Evolutionary conservation across 148 eudicot genomes (phyloP).

Genomic region (Camellia sinensis): DNA sequence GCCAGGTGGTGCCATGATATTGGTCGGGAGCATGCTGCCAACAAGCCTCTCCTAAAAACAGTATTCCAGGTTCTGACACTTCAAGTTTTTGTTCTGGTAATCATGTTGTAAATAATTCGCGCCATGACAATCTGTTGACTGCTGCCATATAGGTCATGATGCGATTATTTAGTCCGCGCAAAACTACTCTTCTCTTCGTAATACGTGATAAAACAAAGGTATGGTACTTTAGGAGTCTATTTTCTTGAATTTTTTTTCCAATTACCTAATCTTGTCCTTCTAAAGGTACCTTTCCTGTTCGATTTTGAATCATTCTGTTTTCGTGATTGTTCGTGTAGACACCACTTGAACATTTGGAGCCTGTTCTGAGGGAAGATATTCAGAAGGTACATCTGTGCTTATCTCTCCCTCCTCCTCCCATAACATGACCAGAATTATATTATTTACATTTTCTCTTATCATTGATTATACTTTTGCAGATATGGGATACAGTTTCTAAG

Average conservation of each 20-base stretch:
- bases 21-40: constrained; percentile 58
- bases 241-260: constrained; percentile 1
- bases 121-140: background rate
- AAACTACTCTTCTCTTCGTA: constrained; percentile 45
- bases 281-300: background rate
- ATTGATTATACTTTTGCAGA: constrained; percentile 17
- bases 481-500: constrained; percentile 39
- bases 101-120: background rate
- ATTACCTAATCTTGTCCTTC: background rate
- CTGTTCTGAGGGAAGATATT: constrained; percentile 41
- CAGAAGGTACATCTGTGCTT: constrained; percentile 32
- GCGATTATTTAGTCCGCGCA: constrained; percentile 49
- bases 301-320: constrained; percentile 18
- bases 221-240: background rate
- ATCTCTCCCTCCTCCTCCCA: background rate
- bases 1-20: constrained; percentile 57
- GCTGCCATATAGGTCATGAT: constrained; percentile 33
- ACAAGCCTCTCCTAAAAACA: constrained; percentile 44
- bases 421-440: background rate
- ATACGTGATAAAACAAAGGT: constrained; percentile 58
- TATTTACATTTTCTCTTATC: background rate
- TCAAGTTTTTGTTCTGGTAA: background rate
- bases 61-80: constrained; percentile 42
- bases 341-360: constrained; percentile 36
- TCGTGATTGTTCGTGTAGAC: constrained; percentile 25